Conservation (phyloP, 164 flowering plant species). For the Paratinospora sagittata region DNA sequence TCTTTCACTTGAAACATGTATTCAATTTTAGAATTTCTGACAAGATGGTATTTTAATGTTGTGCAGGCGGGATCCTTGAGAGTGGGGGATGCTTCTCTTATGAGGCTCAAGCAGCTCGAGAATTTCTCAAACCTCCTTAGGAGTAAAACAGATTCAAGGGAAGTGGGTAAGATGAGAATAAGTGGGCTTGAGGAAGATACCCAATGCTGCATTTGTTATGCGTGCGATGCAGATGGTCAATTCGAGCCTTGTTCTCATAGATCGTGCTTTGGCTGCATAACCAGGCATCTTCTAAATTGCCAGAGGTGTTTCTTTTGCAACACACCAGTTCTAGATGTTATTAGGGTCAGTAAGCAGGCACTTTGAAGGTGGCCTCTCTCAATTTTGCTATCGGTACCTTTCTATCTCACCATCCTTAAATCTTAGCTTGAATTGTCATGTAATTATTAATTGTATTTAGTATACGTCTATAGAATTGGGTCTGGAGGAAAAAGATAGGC, state of each 20-base stretch:
- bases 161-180: slow-evolving; percentile 9
- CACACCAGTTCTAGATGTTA: slow-evolving; percentile 46
- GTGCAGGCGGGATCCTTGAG: slow-evolving; percentile 50
- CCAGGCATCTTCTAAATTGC: slow-evolving; percentile 83
- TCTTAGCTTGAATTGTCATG: not conserved
- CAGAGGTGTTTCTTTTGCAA: slow-evolving; percentile 94
- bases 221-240: slow-evolving; percentile 53
- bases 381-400: not conserved
- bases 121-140: slow-evolving; percentile 44
- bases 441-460: not conserved
- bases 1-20: too few relatives aligned
- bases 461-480: not conserved
- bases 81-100: slow-evolving; percentile 36
- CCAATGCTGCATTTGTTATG: slow-evolving; percentile 79
- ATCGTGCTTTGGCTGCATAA: slow-evolving; percentile 85
- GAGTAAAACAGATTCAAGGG: slow-evolving; percentile 30
- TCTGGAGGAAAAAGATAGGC: slow-evolving; percentile 2
- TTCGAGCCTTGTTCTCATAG: slow-evolving; percentile 68
- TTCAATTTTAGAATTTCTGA: not conserved
- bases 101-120: slow-evolving; percentile 51
- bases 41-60: not conserved
- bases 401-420: not conserved
- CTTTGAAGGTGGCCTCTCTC: not conserved
- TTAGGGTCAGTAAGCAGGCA: slow-evolving; percentile 21
- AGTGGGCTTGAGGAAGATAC: slow-evolving; percentile 25